These are phyloP conservation scores for Irpex sp. DNA, from an alignment of 1,284 basidiomycete genomes.

Conservation along the genomic window DNA sequence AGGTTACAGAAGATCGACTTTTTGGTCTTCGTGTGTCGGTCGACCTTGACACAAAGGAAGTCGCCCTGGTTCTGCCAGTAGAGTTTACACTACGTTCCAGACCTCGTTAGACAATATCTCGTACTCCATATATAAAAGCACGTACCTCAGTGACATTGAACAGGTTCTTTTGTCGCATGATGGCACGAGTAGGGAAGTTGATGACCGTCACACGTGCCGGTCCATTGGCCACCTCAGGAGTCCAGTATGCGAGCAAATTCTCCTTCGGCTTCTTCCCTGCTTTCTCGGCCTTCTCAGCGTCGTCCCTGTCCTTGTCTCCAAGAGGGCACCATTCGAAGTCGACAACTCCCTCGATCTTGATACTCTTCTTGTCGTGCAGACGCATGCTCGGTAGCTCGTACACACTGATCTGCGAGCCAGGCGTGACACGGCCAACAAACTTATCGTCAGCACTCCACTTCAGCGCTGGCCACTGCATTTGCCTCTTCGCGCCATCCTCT, in stretches of 20 bases:
- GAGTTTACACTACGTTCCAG: constrained; percentile 79
- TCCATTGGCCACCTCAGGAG: constrained; percentile 94
- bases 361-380: constrained; percentile 93
- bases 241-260: constrained; percentile 98
- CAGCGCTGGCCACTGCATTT: constrained; percentile 92
- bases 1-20: constrained; percentile 99
- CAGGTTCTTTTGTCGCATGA: constrained; percentile 93
- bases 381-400: constrained; percentile 96
- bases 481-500: constrained; percentile 61
- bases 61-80: constrained; percentile 99
- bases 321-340: constrained; percentile 99
- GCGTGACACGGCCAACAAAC: constrained; percentile 87
- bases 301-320: constrained; percentile 85
- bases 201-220: constrained; percentile 95
- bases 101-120: not conserved
- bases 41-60: constrained; percentile 98
- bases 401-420: constrained; percentile 92
- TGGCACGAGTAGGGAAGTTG: constrained; percentile 81
- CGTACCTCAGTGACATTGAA: constrained; percentile 96
- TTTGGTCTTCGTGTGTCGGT: constrained; percentile 98
- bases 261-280: constrained; percentile 66
- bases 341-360: constrained; percentile 97
- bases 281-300: constrained; percentile 55
- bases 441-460: constrained; percentile 99
- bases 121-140: constrained; percentile 16